These are phyloP conservation scores for Myotisia sp. DNA, from an alignment of 2,329 filamentous ascomycete species.

Conservation along the genomic window DNA sequence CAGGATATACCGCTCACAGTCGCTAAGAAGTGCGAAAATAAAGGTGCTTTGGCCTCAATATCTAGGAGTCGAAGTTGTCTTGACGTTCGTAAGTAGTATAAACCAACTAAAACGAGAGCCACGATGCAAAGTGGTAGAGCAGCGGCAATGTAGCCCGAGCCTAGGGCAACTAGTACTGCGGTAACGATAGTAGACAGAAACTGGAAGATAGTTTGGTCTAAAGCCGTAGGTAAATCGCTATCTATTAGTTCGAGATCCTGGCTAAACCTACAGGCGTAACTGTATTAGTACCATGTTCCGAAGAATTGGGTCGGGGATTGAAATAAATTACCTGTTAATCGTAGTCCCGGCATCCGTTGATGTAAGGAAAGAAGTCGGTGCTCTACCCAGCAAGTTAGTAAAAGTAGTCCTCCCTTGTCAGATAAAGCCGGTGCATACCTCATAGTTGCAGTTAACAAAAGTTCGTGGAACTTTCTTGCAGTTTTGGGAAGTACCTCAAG, in stretches of 20 bases:
- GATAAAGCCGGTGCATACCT: neutral
- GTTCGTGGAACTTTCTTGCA: slow-evolving; percentile 1
- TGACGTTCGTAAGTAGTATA: slow-evolving; percentile 2
- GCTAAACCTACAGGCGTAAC: too few species aligned
- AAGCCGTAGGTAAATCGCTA: slow-evolving; percentile 23
- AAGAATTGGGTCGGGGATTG: too few species aligned
- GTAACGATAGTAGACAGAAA: slow-evolving; percentile 1
- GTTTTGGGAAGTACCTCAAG: slow-evolving; percentile 4
- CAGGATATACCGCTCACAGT: slow-evolving; percentile 1
- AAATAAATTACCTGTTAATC: too few species aligned
- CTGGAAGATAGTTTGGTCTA: slow-evolving; percentile 2
- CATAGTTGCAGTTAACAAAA: slow-evolving; percentile 3
- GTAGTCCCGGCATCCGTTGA: slow-evolving; percentile 33
- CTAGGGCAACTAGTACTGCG: neutral
- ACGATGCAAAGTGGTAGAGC: slow-evolving; percentile 2
- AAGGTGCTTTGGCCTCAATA: slow-evolving; percentile 2
- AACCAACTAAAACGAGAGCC: neutral
- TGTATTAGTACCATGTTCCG: too few species aligned
- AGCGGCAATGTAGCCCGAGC: slow-evolving; percentile 2
- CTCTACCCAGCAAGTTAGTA: slow-evolving; percentile 10
- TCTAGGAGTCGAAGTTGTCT: slow-evolving; percentile 2
- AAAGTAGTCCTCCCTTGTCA: neutral
- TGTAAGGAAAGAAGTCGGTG: slow-evolving; percentile 31
- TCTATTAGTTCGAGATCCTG: slow-evolving; percentile 37
- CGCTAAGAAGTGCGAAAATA: slow-evolving; percentile 3